phyloP scores from a whole-genome alignment of 2,329 filamentous ascomycete species.

The Aspergillus fischeri region DNA sequence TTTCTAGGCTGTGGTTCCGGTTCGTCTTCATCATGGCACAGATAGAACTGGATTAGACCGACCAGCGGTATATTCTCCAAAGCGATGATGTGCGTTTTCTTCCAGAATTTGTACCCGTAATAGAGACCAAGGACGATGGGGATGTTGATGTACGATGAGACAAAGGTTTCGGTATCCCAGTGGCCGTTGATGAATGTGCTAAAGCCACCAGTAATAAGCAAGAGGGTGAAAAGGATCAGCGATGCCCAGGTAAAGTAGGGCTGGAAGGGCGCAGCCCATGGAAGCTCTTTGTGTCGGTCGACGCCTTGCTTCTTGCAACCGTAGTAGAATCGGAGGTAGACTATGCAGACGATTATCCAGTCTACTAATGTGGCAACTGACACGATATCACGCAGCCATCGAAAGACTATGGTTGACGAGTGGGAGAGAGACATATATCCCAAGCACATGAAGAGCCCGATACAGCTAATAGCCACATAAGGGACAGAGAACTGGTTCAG shows the following conservation, averaged over 20 bases:
- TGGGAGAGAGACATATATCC: slow-evolving; percentile 60
- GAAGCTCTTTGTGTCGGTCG: slow-evolving; percentile 28
- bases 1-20: background rate
- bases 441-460: slow-evolving; percentile 55
- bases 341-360: slow-evolving; percentile 57
- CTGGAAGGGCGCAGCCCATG: slow-evolving; percentile 46
- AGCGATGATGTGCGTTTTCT: background rate
- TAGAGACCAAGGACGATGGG: slow-evolving; percentile 33
- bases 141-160: slow-evolving; percentile 55
- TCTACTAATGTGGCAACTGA: slow-evolving; percentile 40
- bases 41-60: background rate
- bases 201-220: slow-evolving; percentile 66
- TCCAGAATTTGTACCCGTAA: background rate
- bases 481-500: slow-evolving; percentile 51
- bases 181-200: slow-evolving; percentile 31
- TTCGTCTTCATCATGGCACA: background rate
- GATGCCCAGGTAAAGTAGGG: slow-evolving; percentile 57
- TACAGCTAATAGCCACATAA: slow-evolving; percentile 50
- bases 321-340: slow-evolving; percentile 52
- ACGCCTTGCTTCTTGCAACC: slow-evolving; percentile 39
- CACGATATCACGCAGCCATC: slow-evolving; percentile 63
- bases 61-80: background rate
- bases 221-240: slow-evolving; percentile 52
- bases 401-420: slow-evolving; percentile 56
- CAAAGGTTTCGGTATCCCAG: slow-evolving; percentile 55